phyloP scores from a whole-genome alignment of 2,329 filamentous ascomycete species.

The Penicillium sp. region DNA sequence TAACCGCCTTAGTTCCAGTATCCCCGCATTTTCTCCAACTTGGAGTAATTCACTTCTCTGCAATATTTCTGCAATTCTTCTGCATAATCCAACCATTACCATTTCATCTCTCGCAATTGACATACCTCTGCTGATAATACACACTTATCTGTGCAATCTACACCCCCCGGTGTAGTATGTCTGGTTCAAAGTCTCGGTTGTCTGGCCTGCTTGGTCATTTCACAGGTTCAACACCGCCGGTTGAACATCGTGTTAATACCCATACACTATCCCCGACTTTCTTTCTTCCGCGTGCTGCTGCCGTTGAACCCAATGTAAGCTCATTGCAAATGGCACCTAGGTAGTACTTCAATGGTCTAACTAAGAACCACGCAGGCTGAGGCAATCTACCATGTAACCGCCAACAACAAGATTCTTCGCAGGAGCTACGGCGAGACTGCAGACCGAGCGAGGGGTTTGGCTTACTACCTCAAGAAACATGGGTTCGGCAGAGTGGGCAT shows the following conservation, averaged over 20 bases:
- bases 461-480: constrained; percentile 79
- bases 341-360: not conserved
- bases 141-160: not conserved
- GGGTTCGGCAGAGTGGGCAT: constrained; percentile 76
- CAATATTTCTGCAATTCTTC: not conserved
- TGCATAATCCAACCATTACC: not conserved
- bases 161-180: constrained; percentile 17
- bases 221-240: constrained; percentile 15
- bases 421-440: constrained; percentile 79
- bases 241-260: constrained; percentile 40
- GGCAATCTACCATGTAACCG: constrained; percentile 81
- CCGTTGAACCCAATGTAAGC: constrained; percentile 76
- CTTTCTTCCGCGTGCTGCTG: constrained; percentile 80
- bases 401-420: constrained; percentile 69
- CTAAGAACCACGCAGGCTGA: constrained; percentile 52
- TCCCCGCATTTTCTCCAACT: constrained; percentile 23
- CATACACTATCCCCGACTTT: constrained; percentile 76
- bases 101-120: not conserved
- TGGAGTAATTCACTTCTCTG: not conserved
- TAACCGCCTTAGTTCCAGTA: constrained; percentile 4
- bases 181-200: constrained; percentile 26
- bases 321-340: not conserved
- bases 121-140: not conserved
- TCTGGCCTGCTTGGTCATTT: constrained; percentile 33
- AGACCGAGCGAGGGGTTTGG: constrained; percentile 80